Evolutionary conservation across 768 basidiomycete species (phyloP).

Genomic region (Gyrodon lividus): DNA sequence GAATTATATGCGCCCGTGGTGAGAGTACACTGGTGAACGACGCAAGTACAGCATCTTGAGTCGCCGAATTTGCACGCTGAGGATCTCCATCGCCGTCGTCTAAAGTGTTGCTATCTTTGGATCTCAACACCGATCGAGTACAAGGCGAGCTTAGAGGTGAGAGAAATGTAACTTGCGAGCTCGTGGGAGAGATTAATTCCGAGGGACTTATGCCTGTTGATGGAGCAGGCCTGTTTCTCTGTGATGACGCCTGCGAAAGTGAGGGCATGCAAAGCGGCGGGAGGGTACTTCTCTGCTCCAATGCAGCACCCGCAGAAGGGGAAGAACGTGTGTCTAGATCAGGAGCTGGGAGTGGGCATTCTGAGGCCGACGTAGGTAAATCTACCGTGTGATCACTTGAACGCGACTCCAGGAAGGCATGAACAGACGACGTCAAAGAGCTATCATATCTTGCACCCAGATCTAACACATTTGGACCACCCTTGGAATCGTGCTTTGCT

Average conservation of each 20-base stretch:
- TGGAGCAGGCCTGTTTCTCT: not conserved
- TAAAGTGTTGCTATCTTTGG: not conserved
- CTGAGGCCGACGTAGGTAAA: not conserved
- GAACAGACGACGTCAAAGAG: not conserved
- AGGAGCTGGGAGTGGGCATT: not conserved
- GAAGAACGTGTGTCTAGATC: not conserved
- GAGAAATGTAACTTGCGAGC: not conserved
- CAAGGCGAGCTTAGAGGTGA: not conserved
- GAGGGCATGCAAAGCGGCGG: not conserved
- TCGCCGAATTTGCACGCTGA: not conserved
- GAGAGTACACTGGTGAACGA: conserved; percentile 21
- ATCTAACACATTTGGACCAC: not conserved
- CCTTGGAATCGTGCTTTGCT: not conserved
- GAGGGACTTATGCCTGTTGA: conserved; percentile 4
- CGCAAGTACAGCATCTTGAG: conserved; percentile 5
- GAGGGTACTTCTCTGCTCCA: too few relatives aligned
- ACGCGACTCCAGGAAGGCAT: not conserved
- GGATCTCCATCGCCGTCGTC: not conserved
- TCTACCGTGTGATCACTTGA: not conserved
- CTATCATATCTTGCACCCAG: not conserved
- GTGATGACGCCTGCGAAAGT: not conserved
- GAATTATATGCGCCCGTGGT: conserved; percentile 10
- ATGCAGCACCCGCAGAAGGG: not conserved
- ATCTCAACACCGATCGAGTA: not conserved
- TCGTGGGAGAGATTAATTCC: not conserved